These are phyloP conservation scores for Alternaria brassicicola DNA, from an alignment of 2,329 filamentous ascomycete genomes.

Conservation along the genomic window DNA sequence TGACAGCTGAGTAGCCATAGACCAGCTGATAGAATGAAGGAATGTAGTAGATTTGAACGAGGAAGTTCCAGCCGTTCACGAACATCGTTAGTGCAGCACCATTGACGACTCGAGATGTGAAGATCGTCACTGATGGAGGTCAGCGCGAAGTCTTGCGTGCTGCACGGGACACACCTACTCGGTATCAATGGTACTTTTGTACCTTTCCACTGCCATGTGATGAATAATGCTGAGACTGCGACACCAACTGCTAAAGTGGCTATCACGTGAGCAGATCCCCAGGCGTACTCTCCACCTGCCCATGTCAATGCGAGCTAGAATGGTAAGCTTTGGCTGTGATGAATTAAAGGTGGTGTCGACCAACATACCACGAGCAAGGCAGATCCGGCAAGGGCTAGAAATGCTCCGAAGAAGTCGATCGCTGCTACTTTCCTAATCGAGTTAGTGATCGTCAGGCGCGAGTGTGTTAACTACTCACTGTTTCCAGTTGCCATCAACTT, in stretches of 20 bases:
- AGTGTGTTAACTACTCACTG: conserved; percentile 37
- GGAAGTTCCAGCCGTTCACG: conserved; percentile 66
- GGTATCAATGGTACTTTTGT: conserved; percentile 65
- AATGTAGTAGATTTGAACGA: conserved; percentile 65
- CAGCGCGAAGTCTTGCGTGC: neutral
- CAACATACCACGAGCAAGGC: conserved; percentile 62
- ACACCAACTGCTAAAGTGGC: conserved; percentile 60
- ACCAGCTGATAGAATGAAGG: conserved; percentile 68
- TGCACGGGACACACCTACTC: conserved; percentile 39
- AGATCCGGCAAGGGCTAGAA: conserved; percentile 59
- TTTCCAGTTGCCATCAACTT: conserved; percentile 58
- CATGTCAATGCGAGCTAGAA: conserved; percentile 56
- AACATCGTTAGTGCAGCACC: conserved; percentile 53
- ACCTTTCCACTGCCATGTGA: conserved; percentile 64
- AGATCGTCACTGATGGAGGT: conserved; percentile 20
- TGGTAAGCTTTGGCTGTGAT: neutral
- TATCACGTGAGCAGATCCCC: conserved; percentile 59
- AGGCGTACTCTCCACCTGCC: conserved; percentile 63
- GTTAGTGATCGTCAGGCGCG: neutral
- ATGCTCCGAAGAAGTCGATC: conserved; percentile 65
- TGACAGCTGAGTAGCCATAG: conserved; percentile 54
- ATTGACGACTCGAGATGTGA: conserved; percentile 24
- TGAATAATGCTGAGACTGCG: conserved; percentile 54
- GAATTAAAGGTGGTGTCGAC: neutral
- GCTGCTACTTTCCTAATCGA: conserved; percentile 32